Evolutionary conservation across 1,284 basidiomycete species (phyloP), one percentile per base, ranked within the genome.

Genomic region (Ustilago nuda): DNA sequence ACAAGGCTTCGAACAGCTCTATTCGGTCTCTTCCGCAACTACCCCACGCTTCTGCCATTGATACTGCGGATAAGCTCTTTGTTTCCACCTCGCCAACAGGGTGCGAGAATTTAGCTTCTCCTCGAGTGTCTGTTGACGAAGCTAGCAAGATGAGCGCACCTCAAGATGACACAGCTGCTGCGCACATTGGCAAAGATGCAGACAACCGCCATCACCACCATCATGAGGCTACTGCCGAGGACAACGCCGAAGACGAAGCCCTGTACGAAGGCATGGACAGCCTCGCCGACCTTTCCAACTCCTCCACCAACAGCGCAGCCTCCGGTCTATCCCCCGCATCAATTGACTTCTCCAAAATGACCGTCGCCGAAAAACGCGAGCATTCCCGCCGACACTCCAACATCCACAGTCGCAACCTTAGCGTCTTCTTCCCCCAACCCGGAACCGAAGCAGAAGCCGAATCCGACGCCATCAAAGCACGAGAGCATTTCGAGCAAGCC

Each of bases 381-480:
- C 83, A 85, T 50, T 84, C 82, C 30, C 76, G 83, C 45, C 53
- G 61, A 27, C 79, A 82, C 54, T 83, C 82, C n/a, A 48, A 65
- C 11, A 70, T 83, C 2, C 83, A 85, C 63, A 59, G 71, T 23
- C 77, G 83, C 55, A 85, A 85, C 53, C 68, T 85, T 9, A 80
- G 77, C 55, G 83, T 82, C 55, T 85, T 84, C 69, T 85, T 85
- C 66, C 83, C 83, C 15, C 72, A 70, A 4, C 83, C 83, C 15
- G 83, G 82, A 33, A 82, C 82, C 39, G 83, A 80, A 13, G 82
- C 82, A 0, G 83, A 82, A 58, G 56, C 43, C 4, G 83, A 84
- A 60, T 72, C 79, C 1, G 76, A 83, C 50, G 37, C 51, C 12
- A 61, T 37, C 12, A 71, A 65, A 17, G 66, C 63, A 11, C 61